Base-by-base conservation (phyloP, 495 filamentous ascomycete genomes). In the Arthonia radiata region DNA sequence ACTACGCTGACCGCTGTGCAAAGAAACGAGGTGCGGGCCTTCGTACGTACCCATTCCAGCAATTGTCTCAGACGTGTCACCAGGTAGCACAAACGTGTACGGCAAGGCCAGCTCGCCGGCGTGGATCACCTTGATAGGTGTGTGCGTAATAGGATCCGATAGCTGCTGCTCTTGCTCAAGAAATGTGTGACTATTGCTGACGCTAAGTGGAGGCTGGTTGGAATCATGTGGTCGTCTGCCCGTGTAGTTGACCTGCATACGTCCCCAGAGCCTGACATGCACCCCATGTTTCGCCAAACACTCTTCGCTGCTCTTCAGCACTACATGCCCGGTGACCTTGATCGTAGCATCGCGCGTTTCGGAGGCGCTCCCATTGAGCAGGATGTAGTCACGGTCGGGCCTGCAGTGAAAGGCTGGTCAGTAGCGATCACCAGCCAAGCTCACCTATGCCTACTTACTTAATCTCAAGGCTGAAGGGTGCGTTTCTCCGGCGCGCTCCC, bases 81-180 rank as follows among this genome's bases (percentile, higher is more conserved):
- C 78, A 10, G 76, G 63, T 9, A 94, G 51, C 26, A 71, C 51
- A 32, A 80, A 50, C 37, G 86, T 67, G 46, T 93, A 93, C 1
- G 74, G 72, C 52, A 74, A 93, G 44, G 91, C 82, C 44, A 93
- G 82, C 41, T 83, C 80, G 26, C 76, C 79, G 3, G 72, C 57
- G 70, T 12, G 45, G 42, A 26, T 46, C 49, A 25, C 53, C 59
- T 34, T 25, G 30, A 23, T 23, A 40, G 30, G 56, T 32, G 50
- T 60, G 29, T 48, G 50, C 36, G 52, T 64, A 32, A 43, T 48
- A 10, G 48, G 44, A 23, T 54, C 57, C 24, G 41, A 44, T 39
- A 70, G 66, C 33, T 37, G 43, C 59, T 59, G 67, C 4, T 52
- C 54, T 32, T 64, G 55, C 18, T 61, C 50, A 34, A 58, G 59